A percentile compares a stretch with the other conserved stretches of the same genome.
phyloP scores from a whole-genome alignment of 768 basidiomycete genomes.

The Erythrobasidium yunnanense region DNA sequence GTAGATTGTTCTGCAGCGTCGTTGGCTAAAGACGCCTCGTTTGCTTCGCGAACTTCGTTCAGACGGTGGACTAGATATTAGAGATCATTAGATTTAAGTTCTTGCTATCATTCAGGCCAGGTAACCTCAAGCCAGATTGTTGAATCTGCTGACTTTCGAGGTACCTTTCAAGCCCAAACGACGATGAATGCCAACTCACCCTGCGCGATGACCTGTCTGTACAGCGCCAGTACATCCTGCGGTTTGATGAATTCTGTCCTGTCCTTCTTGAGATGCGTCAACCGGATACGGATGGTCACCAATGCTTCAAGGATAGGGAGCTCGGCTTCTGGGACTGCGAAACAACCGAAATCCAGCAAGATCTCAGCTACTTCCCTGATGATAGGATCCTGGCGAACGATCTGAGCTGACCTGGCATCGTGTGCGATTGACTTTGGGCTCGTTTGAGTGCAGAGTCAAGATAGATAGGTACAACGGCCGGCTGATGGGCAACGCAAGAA shows the following conservation, averaged over 20 bases:
- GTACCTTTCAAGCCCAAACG: background rate
- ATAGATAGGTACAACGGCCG: too few relatives aligned
- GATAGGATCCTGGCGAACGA: too few relatives aligned
- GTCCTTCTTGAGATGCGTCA: constrained; percentile 88
- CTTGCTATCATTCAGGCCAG: too few relatives aligned
- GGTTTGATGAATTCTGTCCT: constrained; percentile 84
- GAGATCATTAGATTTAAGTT: too few relatives aligned
- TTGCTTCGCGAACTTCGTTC: constrained; percentile 34
- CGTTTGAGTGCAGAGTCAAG: too few relatives aligned
- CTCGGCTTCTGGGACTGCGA: background rate
- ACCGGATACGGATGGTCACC: constrained; percentile 76
- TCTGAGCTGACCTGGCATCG: too few relatives aligned
- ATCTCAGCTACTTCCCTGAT: too few relatives aligned
- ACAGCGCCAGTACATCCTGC: constrained; percentile 82
- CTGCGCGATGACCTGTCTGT: constrained; percentile 87
- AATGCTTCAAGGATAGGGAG: background rate
- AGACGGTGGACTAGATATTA: constrained; percentile 27
- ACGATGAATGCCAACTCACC: constrained; percentile 47
- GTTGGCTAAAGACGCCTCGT: constrained; percentile 21
- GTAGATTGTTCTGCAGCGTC: too few relatives aligned
- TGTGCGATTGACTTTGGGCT: too few relatives aligned
- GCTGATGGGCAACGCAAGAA: too few relatives aligned
- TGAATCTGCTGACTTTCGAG: background rate
- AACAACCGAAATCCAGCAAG: too few relatives aligned
- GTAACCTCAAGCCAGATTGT: too few relatives aligned